Conservation (phyloP, 2,329 filamentous ascomycete species). For the Scytalidium sp. region DNA sequence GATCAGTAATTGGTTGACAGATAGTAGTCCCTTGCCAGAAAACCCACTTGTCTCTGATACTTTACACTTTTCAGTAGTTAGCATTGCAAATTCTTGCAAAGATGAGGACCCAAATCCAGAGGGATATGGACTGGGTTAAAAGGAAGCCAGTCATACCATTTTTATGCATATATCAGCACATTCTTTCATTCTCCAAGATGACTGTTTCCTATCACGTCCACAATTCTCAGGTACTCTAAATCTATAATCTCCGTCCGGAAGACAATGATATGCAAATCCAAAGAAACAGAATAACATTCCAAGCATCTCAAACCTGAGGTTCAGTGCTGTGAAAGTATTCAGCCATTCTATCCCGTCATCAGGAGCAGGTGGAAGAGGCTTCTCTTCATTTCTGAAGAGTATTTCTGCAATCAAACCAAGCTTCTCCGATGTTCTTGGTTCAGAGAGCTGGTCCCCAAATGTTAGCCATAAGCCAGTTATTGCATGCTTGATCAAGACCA, state of each 20-base stretch:
- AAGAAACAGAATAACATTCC: constrained; percentile 25
- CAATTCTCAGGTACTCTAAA: constrained; percentile 19
- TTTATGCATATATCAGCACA: constrained; percentile 23
- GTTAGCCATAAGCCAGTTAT: constrained; percentile 16
- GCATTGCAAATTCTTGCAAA: too few species aligned
- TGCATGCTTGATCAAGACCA: constrained; percentile 17
- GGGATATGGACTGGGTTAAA: too few species aligned
- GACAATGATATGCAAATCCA: constrained; percentile 18
- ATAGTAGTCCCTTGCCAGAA: too few species aligned
- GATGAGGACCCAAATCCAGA: too few species aligned
- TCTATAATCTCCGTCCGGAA: constrained; percentile 23
- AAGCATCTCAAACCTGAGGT: constrained; percentile 26
- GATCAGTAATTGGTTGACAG: too few species aligned
- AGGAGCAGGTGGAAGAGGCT: constrained; percentile 17
- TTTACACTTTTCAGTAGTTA: too few species aligned
- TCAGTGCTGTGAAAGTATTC: constrained; percentile 22
- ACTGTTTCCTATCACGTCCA: constrained; percentile 21
- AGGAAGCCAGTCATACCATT: background rate
- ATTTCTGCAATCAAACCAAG: constrained; percentile 17
- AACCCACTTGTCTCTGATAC: too few species aligned
- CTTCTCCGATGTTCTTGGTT: constrained; percentile 14
- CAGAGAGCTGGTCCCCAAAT: constrained; percentile 15
- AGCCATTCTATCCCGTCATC: constrained; percentile 25
- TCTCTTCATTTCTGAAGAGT: constrained; percentile 23
- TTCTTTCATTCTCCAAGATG: constrained; percentile 27